A percentile compares a stretch with the other conserved stretches of the same genome.
Evolutionary conservation across 2,329 filamentous ascomycete species (phyloP).

Genomic region (Fusarium buxicola): DNA sequence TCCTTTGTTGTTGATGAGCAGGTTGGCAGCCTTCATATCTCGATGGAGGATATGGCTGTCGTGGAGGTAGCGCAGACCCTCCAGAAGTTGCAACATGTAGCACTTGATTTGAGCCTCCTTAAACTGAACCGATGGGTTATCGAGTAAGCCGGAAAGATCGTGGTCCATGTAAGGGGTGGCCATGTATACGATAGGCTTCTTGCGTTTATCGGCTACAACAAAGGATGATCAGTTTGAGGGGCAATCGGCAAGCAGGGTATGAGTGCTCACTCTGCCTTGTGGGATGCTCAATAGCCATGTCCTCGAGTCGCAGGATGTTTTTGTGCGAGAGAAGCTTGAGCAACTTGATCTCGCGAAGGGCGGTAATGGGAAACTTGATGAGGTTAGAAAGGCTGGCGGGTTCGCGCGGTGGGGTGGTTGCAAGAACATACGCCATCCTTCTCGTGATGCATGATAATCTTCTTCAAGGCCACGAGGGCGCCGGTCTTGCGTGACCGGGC

Average conservation of each 20-base stretch:
- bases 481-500: conserved; percentile 81
- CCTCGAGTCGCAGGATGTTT: conserved; percentile 88
- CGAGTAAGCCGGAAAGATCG: conserved; percentile 94
- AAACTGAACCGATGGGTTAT: conserved; percentile 91
- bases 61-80: conserved; percentile 91
- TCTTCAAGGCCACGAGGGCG: conserved; percentile 88
- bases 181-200: conserved; percentile 95
- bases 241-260: neutral
- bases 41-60: conserved; percentile 90
- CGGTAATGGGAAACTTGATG: conserved; percentile 92
- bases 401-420: conserved; percentile 6
- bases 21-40: conserved; percentile 98
- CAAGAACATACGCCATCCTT: conserved; percentile 82
- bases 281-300: conserved; percentile 92
- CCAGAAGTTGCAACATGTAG: conserved; percentile 93
- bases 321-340: conserved; percentile 93
- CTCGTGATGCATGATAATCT: conserved; percentile 99
- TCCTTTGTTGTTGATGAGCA: conserved; percentile 94
- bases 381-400: conserved; percentile 17
- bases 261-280: conserved; percentile 68
- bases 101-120: conserved; percentile 95
- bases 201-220: conserved; percentile 76
- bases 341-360: conserved; percentile 96
- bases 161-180: conserved; percentile 99
- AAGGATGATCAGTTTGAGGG: conserved; percentile 18